phyloP scores from a whole-genome alignment of 78 protist genomes.

The Guillardia theta region DNA sequence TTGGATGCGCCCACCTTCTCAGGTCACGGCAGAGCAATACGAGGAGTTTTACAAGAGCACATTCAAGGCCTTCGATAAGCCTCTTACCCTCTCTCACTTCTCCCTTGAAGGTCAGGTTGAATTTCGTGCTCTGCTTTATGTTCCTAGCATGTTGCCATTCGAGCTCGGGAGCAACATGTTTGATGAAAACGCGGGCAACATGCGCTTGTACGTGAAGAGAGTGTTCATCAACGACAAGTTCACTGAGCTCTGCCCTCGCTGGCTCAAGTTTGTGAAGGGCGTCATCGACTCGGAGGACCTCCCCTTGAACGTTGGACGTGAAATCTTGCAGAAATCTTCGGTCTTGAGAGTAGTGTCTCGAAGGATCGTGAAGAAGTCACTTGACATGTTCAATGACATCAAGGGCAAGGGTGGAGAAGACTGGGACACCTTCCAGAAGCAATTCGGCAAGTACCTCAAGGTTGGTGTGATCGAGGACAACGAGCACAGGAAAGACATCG shows the following conservation, averaged over 20 bases:
- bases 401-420: slow-evolving; percentile 48
- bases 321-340: slow-evolving; percentile 62
- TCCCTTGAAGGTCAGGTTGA: slow-evolving; percentile 78
- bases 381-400: slow-evolving; percentile 70
- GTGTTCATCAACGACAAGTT: slow-evolving; percentile 90
- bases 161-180: slow-evolving; percentile 52
- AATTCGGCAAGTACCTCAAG: slow-evolving; percentile 83
- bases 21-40: slow-evolving; percentile 44
- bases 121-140: slow-evolving; percentile 83
- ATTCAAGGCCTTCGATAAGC: slow-evolving; percentile 63
- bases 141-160: slow-evolving; percentile 77
- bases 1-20: slow-evolving; percentile 88
- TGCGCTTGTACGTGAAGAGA: slow-evolving; percentile 89
- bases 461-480: slow-evolving; percentile 92
- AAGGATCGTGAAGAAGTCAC: slow-evolving; percentile 78
- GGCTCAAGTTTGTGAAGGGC: slow-evolving; percentile 89
- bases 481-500: slow-evolving; percentile 49
- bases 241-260: slow-evolving; percentile 87
- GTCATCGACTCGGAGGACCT: slow-evolving; percentile 96
- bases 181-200: slow-evolving; percentile 35
- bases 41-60: slow-evolving; percentile 84
- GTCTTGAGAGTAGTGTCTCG: slow-evolving; percentile 63
- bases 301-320: slow-evolving; percentile 96
- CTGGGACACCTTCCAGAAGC: slow-evolving; percentile 78
- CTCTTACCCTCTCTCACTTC: slow-evolving; percentile 79